A percentile compares a stretch with the other conserved stretches of the same genome.
Conservation (phyloP, 2,329 filamentous ascomycete species). For the Metarhizium humberi region DNA sequence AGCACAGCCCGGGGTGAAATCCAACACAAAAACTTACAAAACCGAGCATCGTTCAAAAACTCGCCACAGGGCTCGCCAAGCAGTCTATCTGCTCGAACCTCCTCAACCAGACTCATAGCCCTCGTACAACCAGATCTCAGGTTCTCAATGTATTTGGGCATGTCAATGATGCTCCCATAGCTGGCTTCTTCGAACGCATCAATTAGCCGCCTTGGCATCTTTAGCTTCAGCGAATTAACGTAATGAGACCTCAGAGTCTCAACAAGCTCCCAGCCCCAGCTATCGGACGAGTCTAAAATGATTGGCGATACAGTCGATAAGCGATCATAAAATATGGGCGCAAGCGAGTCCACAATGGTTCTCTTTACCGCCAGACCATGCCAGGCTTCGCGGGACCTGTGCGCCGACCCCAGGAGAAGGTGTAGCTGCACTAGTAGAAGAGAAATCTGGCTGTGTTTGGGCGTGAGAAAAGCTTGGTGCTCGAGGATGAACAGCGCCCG, state of each 20-base stretch:
- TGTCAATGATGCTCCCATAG: slow-evolving; percentile 40
- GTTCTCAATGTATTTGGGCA: slow-evolving; percentile 33
- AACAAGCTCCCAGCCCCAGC: slow-evolving; percentile 25
- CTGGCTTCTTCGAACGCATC: slow-evolving; percentile 41
- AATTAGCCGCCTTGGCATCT: slow-evolving; percentile 30
- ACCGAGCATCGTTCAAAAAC: slow-evolving; percentile 34
- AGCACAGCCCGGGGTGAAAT: slow-evolving; percentile 1
- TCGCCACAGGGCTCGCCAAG: slow-evolving; percentile 30
- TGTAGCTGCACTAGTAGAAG: slow-evolving; percentile 44
- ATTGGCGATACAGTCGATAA: slow-evolving; percentile 40
- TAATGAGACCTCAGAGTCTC: slow-evolving; percentile 38
- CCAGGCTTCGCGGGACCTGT: slow-evolving; percentile 39
- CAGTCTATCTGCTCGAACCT: slow-evolving; percentile 34
- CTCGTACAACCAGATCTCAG: slow-evolving; percentile 42
- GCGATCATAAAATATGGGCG: slow-evolving; percentile 45
- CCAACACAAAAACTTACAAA: slow-evolving; percentile 27
- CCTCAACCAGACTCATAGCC: slow-evolving; percentile 43
- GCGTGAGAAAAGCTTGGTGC: slow-evolving; percentile 33
- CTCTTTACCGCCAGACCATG: slow-evolving; percentile 44
- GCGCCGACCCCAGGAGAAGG: slow-evolving; percentile 38
- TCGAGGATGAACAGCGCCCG: slow-evolving; percentile 42
- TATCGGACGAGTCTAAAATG: slow-evolving; percentile 23
- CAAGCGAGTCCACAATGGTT: slow-evolving; percentile 47
- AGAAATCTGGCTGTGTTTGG: slow-evolving; percentile 36
- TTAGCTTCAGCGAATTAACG: slow-evolving; percentile 33